These are phyloP conservation scores for Albizia julibrissin DNA, from an alignment of 306 rosid genomes.

Conservation along the genomic window DNA sequence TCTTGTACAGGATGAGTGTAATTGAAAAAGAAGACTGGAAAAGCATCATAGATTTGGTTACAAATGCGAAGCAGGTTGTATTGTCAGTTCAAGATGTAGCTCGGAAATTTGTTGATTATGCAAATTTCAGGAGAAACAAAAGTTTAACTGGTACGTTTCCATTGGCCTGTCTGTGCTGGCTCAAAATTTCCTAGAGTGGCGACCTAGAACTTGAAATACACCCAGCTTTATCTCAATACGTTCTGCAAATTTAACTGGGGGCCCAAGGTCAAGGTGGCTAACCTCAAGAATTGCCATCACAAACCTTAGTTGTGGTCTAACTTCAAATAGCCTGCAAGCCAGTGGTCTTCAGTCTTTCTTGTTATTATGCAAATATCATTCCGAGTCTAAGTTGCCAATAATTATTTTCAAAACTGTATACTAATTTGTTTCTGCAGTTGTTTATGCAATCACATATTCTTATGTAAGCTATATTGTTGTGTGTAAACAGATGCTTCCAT, in stretches of 20 bases:
- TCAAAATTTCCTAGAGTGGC: slow-evolving; percentile 3
- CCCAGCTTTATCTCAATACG: neutral
- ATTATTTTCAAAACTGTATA: neutral
- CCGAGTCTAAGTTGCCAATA: neutral
- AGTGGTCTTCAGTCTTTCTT: neutral
- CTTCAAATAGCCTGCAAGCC: neutral
- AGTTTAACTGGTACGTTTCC: slow-evolving; percentile 50
- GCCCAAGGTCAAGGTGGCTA: neutral
- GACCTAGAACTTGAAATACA: slow-evolving; percentile 7
- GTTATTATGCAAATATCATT: slow-evolving; percentile 7
- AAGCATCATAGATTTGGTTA: slow-evolving; percentile 64
- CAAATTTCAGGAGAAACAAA: slow-evolving; percentile 62
- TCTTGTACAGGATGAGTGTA: slow-evolving; percentile 64
- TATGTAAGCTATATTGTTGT: slow-evolving; percentile 35
- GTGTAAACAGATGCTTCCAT: slow-evolving; percentile 51
- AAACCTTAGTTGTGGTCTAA: neutral
- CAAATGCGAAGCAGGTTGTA: slow-evolving; percentile 89
- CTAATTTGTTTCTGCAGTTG: slow-evolving; percentile 9
- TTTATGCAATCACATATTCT: slow-evolving; percentile 7
- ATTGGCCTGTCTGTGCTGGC: slow-evolving; percentile 37
- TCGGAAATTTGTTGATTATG: slow-evolving; percentile 72
- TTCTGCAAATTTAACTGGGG: neutral
- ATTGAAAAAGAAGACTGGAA: slow-evolving; percentile 89
- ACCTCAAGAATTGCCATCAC: neutral
- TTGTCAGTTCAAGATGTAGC: slow-evolving; percentile 88